Percentiles rank a stretch among this genome's conserved stretches.
Conservation (phyloP, 139 green algal genomes). For the Prasinococcaceae sp. region DNA sequence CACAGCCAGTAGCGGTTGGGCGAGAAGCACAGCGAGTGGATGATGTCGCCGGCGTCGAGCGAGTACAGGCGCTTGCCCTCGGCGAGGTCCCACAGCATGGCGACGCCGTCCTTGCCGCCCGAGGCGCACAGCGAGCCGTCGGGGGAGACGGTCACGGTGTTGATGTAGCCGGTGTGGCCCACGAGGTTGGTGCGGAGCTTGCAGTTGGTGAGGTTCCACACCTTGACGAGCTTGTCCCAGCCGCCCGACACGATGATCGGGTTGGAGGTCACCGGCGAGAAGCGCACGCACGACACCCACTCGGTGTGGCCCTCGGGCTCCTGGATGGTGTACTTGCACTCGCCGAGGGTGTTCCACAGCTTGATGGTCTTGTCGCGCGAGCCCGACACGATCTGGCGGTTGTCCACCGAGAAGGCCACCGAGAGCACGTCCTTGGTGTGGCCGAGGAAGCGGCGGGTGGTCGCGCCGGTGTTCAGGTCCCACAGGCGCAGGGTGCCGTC, state of each 20-base stretch:
- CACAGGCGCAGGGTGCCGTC: constrained; percentile 96
- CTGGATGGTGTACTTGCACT: constrained; percentile 99
- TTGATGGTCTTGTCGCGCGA: constrained; percentile 93
- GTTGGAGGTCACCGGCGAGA: constrained; percentile 87
- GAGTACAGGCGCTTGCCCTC: constrained; percentile 98
- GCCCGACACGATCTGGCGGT: constrained; percentile 97
- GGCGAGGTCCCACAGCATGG: constrained; percentile 98
- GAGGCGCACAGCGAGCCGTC: constrained; percentile 98
- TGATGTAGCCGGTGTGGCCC: constrained; percentile 71
- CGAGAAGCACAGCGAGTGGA: constrained; percentile 93
- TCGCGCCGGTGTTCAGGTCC: constrained; percentile 93
- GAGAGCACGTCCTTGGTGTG: constrained; percentile 98
- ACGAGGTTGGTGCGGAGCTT: constrained; percentile 94
- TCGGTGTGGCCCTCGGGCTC: constrained; percentile 88
- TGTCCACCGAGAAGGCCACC: constrained; percentile 98
- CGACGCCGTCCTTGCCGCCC: constrained; percentile 75
- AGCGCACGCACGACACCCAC: constrained; percentile 96
- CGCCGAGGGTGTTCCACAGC: constrained; percentile 96
- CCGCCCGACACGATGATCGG: constrained; percentile 95
- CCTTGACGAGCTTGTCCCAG: constrained; percentile 98
- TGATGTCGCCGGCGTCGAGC: constrained; percentile 93
- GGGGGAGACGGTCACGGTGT: constrained; percentile 88
- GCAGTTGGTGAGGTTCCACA: constrained; percentile 97
- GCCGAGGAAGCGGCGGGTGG: constrained; percentile 92
- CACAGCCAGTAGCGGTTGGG: constrained; percentile 99